Evolutionary conservation across 192 early-diverging fungal species (phyloP), one percentile per base, ranked within the genome.

Genomic region (Borealophlyctis nickersoniae): DNA sequence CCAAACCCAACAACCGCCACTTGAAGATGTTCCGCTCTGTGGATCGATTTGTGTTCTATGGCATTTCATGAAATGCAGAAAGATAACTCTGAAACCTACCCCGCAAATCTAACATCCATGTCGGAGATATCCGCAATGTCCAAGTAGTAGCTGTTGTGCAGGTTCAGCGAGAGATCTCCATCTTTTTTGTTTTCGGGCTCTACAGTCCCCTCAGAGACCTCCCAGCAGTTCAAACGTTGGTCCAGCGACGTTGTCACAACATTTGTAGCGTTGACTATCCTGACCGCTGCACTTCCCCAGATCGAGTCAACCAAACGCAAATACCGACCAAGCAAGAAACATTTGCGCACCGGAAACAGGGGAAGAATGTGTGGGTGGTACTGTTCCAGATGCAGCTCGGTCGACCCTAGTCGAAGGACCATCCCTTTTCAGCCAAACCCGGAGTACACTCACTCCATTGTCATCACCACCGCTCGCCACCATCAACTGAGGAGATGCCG

Each of bases 401-500:
- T 24, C 51, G 7, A 62, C 49, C 23, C 14, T 7, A 16, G 16
- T 24, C 23, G 0, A 0, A 19, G 56, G 19, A 16, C 33, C 39
- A 24, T 54, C 48, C 16, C 30, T 72, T 33, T 30, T 63, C 34
- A 30, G 84, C 22, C 52, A 49, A 51, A 13, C 61, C 58, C 1
- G 69, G 66, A 23, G 70, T 58, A 19, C 56, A 19, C 23, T 16
- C n/a, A 90, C 32, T 0, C 78, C 73, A 69, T 89, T 89, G 66
- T 93, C 90, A 50, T 94, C 92, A 2, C 92, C 92, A 16, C 89
- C 91, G n/a, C 81, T 85, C 3, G 80, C 80, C 2, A 89, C 48
- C 11, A 36, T 87, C 22, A 14, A 71, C 39, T 2, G 36, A 36
- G 3, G 36, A 23, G 1, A 34, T 56, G 3, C 24, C 69, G 23